Evolutionary conservation across 2,329 filamentous ascomycete species (phyloP), one percentile per base, ranked within the genome.

Genomic region (Pezicula radicicola): DNA sequence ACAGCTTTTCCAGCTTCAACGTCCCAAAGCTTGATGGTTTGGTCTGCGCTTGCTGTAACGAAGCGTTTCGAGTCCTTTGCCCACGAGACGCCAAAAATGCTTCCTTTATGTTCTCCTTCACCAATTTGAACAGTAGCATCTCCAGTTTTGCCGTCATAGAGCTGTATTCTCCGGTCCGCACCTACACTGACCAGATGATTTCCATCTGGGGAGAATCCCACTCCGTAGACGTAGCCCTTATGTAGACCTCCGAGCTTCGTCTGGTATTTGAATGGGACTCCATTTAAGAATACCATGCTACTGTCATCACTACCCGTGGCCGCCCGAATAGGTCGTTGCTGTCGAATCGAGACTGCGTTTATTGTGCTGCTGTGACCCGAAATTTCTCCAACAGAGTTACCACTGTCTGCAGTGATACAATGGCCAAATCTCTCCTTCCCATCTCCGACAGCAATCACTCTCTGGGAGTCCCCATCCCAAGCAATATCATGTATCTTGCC

Each of bases 391-490:
- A 97, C 92, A 46, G 87, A 92, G 75, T 99, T 99, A 58, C 94
- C 94, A 66, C 90, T 95, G 72, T 97, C 94, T 60, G 89, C 90
- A 27, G 91, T 97, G 68, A 97, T 91, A 75, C 91, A 96, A 70
- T 93, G 89, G 13, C 93, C 93, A 68, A 91, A 97, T 51, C 91
- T 83, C 74, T 97, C 91, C 66, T 93, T 92, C 48, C 94, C 94
- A 63, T 97, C 89, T 42, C 94, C 94, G 5, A 99, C 93, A 3
- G 93, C 94, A 64, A 97, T 97, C 66, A 99, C 87, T 46, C 94
- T 87, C 75, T 97, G 92, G 55, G 89, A 96, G 72, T 99, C 94
- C 52, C 92, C 93, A 65, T 97, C 94, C 92, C 94, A 99, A 1
- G 91, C 93, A 59, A 99, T 84, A 69, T 99, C 94, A 68, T 96